Base-by-base conservation (phyloP, 2,329 filamentous ascomycete genomes). In the Ceratocystis ficicola region DNA sequence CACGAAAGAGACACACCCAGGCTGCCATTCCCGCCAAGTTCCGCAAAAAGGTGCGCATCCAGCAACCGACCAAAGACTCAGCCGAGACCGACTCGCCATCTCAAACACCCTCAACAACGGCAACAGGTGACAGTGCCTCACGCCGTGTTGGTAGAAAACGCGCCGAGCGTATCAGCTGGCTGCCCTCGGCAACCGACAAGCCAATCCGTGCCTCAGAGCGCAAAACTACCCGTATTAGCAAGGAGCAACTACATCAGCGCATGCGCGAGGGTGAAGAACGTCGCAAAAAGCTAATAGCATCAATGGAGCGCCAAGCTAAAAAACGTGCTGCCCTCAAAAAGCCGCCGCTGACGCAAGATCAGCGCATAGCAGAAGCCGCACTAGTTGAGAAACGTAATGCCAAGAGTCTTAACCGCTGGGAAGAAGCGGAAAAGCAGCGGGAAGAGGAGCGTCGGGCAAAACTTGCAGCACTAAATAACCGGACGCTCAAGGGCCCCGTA, bases 321-420 rank as follows among this genome's bases (percentile, higher is more conserved):
- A 83, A 82, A 72, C 79, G 90, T 70, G 86, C 87, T 69, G 88
- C 88, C 65, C 77, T 85, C 69, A 90, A 90, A 75, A 89, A 89
- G 65, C 88, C 87, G 67, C 82, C 87, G 32, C 85, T 95, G 84
- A 95, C 91, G 5, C 93, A 96, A 75, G 90, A 84, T 57, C 87
- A 97, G 73, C 83, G 91, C 46, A 80, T 96, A 32, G 86, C 84
- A 32, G 90, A 95, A 75, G 92, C 92, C 1, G 89, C 87, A 20
- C 78, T 86, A 64, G 86, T 95, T 5, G 94, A 97, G 75, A 87
- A 88, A 75, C 81, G 86, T 71, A 96, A 99, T 75, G 83, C 87
- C 70, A 95, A 90, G 80, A 97, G 88, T 75, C 77, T 96, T 72
- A 96, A 93, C 72, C 83, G 90, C 66, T 97, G 93, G 92, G 92